These are phyloP conservation scores for Epichloe elymi DNA, from an alignment of 2,329 filamentous ascomycete species.

Conservation along the genomic window DNA sequence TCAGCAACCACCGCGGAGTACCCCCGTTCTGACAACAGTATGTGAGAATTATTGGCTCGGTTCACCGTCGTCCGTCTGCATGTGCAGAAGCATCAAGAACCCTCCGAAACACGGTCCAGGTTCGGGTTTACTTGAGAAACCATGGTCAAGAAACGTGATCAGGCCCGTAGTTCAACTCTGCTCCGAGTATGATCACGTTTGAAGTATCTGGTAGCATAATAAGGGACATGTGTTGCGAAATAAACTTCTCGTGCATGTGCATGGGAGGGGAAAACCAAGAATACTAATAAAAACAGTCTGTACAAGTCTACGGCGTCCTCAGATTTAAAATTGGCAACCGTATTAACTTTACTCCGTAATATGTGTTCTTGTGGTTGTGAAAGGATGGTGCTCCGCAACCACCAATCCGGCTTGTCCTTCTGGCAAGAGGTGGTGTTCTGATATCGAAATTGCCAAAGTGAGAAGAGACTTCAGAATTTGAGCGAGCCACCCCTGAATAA, in stretches of 20 bases:
- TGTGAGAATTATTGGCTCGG: background rate
- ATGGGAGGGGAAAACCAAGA: no score
- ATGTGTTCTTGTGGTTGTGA: no score
- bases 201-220: constrained; percentile 1
- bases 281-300: no score
- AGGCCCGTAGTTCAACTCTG: background rate
- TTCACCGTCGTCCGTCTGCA: background rate
- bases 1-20: background rate
- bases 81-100: background rate
- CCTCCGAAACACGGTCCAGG: background rate
- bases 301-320: no score
- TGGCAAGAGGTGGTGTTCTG: background rate
- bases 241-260: background rate
- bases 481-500: background rate
- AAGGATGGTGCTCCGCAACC: background rate
- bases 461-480: background rate
- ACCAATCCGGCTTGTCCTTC: background rate
- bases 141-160: background rate
- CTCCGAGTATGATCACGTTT: background rate
- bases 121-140: background rate
- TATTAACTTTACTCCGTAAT: no score
- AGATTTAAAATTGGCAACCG: no score
- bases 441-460: no score
- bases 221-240: background rate
- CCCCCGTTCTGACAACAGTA: background rate